Percentiles rank a stretch among this genome's conserved stretches.
Evolutionary conservation across 2,329 filamentous ascomycete species (phyloP).

Genomic region (Tympanopsis confertula): DNA sequence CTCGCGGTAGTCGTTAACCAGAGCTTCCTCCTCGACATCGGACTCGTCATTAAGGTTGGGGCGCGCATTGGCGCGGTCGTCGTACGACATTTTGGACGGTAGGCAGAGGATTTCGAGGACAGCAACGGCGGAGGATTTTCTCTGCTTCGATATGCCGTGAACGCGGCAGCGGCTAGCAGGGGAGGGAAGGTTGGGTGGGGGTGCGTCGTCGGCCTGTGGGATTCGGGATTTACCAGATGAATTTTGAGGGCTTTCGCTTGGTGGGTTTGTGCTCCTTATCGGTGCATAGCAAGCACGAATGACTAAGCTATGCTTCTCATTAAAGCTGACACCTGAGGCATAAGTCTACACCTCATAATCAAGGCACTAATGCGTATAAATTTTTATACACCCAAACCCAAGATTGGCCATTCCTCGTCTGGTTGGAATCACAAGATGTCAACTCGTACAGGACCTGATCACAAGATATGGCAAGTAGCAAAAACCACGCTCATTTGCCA

Average conservation of each 20-base stretch:
- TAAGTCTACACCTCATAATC: no score
- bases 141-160: no score
- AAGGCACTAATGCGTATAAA: no score
- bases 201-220: conserved; percentile 20
- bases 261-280: conserved; percentile 29
- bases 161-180: no score
- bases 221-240: conserved; percentile 19
- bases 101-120: no score
- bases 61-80: neutral
- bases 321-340: conserved; percentile 10
- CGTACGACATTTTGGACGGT: neutral
- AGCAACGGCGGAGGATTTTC: no score
- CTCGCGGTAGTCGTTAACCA: conserved; percentile 91
- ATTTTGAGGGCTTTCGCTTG: conserved; percentile 32
- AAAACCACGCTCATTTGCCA: no score
- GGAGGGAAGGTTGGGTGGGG: conserved; percentile 8
- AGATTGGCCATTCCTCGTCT: no score
- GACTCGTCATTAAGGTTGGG: conserved; percentile 59
- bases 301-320: conserved; percentile 15
- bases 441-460: no score
- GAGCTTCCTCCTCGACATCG: conserved; percentile 88
- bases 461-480: no score
- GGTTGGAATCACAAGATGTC: no score
- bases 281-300: conserved; percentile 11
- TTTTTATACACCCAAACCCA: no score